These are phyloP conservation scores for Diaporthe eres DNA, from an alignment of 2,329 filamentous ascomycete species.

Conservation along the genomic window DNA sequence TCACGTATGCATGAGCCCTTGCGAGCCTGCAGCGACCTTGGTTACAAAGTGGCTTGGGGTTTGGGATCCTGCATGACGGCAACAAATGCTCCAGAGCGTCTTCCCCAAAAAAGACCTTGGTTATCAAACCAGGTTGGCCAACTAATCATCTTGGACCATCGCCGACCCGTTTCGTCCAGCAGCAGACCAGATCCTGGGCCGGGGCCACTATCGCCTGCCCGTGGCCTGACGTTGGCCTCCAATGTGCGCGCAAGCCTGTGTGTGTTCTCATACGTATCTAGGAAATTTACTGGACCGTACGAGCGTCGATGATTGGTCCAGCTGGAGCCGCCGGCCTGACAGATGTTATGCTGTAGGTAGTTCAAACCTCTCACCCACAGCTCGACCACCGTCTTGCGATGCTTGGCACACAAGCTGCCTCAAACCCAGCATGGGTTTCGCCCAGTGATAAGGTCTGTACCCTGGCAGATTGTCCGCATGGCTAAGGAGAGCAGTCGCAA, in stretches of 20 bases:
- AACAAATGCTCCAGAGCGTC: conserved; percentile 16
- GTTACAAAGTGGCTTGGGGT: conserved; percentile 24
- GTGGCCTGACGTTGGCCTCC: conserved; percentile 21
- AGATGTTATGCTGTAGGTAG: not conserved
- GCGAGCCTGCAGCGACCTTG: conserved; percentile 30
- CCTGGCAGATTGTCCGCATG: not conserved
- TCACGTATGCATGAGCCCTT: conserved; percentile 36
- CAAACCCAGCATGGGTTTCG: conserved; percentile 18
- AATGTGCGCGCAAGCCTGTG: not conserved
- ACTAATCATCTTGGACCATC: conserved; percentile 7
- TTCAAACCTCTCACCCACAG: not conserved
- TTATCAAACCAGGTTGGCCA: not conserved
- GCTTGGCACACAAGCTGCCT: not conserved
- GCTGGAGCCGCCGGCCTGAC: not conserved
- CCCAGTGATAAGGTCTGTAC: not conserved
- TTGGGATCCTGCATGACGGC: conserved; percentile 34
- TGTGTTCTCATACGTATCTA: not conserved
- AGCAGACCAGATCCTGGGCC: conserved; percentile 23
- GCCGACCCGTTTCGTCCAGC: conserved; percentile 30
- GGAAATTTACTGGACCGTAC: not conserved
- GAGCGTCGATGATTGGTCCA: conserved; percentile 4
- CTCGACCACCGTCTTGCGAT: not conserved
- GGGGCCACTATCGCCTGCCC: not conserved
- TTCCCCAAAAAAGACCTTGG: not conserved
- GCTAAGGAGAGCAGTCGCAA: not conserved